These are phyloP conservation scores for Parasitella parasitica DNA, from an alignment of 371 early-diverging fungal genomes.

Conservation along the genomic window DNA sequence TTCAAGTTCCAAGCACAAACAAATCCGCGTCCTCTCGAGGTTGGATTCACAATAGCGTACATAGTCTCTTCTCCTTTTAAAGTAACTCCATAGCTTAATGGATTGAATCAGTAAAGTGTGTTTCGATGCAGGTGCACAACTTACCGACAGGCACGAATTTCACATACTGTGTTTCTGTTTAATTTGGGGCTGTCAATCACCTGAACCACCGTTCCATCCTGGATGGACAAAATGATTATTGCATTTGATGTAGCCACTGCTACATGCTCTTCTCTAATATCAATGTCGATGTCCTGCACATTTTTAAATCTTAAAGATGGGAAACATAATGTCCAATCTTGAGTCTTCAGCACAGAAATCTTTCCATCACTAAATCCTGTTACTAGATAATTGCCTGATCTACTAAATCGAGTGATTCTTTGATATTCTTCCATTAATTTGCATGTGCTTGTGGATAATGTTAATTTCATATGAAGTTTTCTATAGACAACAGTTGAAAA, in stretches of 20 bases:
- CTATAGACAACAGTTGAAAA: background rate
- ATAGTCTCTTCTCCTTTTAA: conserved; percentile 15
- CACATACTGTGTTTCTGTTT: conserved; percentile 47
- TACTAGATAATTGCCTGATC: conserved; percentile 52
- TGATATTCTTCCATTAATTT: conserved; percentile 31
- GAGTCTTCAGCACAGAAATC: conserved; percentile 55
- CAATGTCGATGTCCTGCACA: conserved; percentile 62
- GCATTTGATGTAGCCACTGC: conserved; percentile 41
- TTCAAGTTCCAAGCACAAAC: conserved; percentile 35
- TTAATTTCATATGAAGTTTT: background rate
- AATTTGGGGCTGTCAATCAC: conserved; percentile 62
- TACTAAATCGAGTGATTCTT: conserved; percentile 55
- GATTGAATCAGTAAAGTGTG: background rate
- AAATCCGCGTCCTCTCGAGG: conserved; percentile 29
- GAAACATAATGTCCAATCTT: conserved; percentile 46
- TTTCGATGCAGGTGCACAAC: background rate
- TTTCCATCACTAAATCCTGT: conserved; percentile 64
- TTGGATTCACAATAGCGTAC: conserved; percentile 42
- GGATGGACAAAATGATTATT: conserved; percentile 48
- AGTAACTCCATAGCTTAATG: background rate
- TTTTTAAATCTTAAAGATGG: conserved; percentile 55
- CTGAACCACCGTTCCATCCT: conserved; percentile 53
- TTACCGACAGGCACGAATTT: conserved; percentile 52
- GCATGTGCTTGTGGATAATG: conserved; percentile 20
- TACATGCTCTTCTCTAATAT: conserved; percentile 30